Percentiles rank a stretch among this genome's conserved stretches.
These are phyloP conservation scores for Amorphotheca resinae DNA, from an alignment of 495 filamentous ascomycete species.

Conservation along the genomic window DNA sequence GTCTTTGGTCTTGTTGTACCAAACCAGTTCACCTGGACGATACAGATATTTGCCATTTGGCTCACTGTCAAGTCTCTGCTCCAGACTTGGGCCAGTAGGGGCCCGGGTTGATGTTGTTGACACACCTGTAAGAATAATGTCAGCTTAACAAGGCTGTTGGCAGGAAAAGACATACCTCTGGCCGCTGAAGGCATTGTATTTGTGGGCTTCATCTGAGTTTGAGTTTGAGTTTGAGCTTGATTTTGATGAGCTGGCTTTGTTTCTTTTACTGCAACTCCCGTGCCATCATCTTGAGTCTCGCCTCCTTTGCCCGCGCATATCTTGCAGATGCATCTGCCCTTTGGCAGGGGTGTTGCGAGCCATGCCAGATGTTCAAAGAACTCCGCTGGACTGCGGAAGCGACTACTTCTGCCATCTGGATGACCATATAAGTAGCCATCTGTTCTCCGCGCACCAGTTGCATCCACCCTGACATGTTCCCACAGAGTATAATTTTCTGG, in stretches of 20 bases:
- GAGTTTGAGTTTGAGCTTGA: too few relatives aligned
- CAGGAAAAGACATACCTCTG: too few relatives aligned
- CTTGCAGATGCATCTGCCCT: slow-evolving; percentile 46
- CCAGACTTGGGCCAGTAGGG: slow-evolving; percentile 21
- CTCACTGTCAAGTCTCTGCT: slow-evolving; percentile 21
- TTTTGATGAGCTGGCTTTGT: too few relatives aligned
- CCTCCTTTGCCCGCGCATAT: slow-evolving; percentile 16
- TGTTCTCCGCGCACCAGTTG: slow-evolving; percentile 29
- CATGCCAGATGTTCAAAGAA: slow-evolving; percentile 52
- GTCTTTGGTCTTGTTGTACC: slow-evolving; percentile 37
- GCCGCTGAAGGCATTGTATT: too few relatives aligned
- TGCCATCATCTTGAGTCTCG: too few relatives aligned
- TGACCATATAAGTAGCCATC: slow-evolving; percentile 54
- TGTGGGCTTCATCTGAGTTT: too few relatives aligned
- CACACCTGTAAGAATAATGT: neutral
- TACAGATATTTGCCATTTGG: slow-evolving; percentile 33
- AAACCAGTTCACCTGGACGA: slow-evolving; percentile 45
- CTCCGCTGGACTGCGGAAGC: slow-evolving; percentile 44
- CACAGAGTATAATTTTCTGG: slow-evolving; percentile 47
- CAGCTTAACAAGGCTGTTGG: too few relatives aligned
- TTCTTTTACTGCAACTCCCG: too few relatives aligned
- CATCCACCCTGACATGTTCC: slow-evolving; percentile 37
- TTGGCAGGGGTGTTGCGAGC: slow-evolving; percentile 42
- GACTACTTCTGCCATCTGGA: slow-evolving; percentile 42
- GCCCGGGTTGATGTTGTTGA: slow-evolving; percentile 5